Evolutionary conservation across 129 eudicot species (phyloP).

Genomic region (Silybum marianum): DNA sequence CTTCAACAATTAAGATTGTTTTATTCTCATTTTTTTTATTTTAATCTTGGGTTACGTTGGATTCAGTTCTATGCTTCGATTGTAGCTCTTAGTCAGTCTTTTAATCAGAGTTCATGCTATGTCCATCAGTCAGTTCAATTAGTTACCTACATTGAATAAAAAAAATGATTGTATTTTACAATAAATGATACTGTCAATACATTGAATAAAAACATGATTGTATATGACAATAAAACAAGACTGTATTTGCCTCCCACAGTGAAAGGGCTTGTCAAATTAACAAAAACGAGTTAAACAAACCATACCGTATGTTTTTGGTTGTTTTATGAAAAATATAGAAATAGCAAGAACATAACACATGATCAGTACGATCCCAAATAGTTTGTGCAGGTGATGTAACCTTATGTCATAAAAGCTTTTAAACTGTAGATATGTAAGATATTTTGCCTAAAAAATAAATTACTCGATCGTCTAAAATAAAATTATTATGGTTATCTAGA

Average conservation of each 20-base stretch:
- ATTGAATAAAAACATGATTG: not conserved
- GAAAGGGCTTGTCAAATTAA: not conserved
- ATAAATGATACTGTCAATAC: not conserved
- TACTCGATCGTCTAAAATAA: too few species aligned
- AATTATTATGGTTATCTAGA: too few species aligned
- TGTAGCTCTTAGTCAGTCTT: not conserved
- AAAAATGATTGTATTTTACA: too few species aligned
- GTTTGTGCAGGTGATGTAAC: not conserved
- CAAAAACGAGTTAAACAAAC: not conserved
- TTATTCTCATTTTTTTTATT: too few species aligned
- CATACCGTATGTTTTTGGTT: not conserved
- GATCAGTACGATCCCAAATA: not conserved
- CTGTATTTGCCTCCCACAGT: not conserved
- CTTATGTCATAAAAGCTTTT: not conserved
- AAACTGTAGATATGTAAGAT: too few species aligned
- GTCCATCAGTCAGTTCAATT: not conserved
- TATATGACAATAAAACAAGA: not conserved
- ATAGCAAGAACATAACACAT: not conserved
- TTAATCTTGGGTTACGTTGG: not conserved
- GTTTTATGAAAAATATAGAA: not conserved
- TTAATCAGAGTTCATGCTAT: not conserved
- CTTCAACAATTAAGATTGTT: not conserved
- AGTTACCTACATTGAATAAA: too few species aligned
- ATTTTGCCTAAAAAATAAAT: too few species aligned
- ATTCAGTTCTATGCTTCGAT: not conserved